Evolutionary conservation across 78 protist species (phyloP).

Genomic region (Neovahlkampfia damariscottae): DNA sequence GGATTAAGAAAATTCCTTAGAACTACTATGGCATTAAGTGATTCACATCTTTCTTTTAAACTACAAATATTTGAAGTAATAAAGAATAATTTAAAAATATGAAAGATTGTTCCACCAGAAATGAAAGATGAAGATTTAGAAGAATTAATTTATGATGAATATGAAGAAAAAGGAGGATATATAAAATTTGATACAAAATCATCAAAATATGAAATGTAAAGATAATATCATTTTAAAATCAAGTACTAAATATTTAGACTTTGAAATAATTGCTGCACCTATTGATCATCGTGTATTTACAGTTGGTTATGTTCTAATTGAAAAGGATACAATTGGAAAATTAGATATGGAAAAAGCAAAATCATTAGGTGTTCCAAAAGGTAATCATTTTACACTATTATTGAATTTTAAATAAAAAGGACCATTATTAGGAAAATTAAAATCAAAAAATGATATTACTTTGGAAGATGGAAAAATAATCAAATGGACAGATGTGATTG

Average conservation of each 20-base stretch:
- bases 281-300: conserved; percentile 19
- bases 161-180: too few relatives aligned
- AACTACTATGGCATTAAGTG: background rate
- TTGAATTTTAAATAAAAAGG: background rate
- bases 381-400: background rate
- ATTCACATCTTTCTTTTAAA: background rate
- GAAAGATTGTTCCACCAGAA: background rate
- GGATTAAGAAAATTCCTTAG: conserved; percentile 21
- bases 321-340: background rate
- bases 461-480: conserved; percentile 21
- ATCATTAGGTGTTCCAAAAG: background rate
- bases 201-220: too few relatives aligned
- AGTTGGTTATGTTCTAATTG: conserved; percentile 27
- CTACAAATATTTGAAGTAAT: background rate
- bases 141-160: background rate
- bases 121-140: background rate
- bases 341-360: background rate
- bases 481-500: background rate
- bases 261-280: conserved; percentile 7
- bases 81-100: too few relatives aligned
- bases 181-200: too few relatives aligned
- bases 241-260: background rate
- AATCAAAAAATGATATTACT: background rate
- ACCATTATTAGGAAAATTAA: conserved; percentile 3
- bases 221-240: too few relatives aligned